These are phyloP conservation scores for Gyrodon tennesseensis DNA, from an alignment of 1,284 basidiomycete genomes.

Conservation along the genomic window DNA sequence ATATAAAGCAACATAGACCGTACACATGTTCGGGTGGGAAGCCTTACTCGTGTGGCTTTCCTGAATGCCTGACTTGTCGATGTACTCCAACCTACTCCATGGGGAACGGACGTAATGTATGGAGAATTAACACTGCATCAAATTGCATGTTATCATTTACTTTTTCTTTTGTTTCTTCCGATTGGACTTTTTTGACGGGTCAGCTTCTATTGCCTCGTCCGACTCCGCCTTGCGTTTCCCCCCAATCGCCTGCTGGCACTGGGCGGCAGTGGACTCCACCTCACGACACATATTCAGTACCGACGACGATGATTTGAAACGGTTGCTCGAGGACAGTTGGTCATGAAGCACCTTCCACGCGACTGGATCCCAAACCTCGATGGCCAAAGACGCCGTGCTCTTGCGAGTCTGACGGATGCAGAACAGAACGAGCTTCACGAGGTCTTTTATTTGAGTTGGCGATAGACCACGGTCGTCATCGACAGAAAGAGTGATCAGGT, in stretches of 20 bases:
- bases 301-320: slow-evolving; percentile 51
- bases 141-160: slow-evolving; percentile 34
- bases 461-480: slow-evolving; percentile 55
- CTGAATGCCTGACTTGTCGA: slow-evolving; percentile 1
- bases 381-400: slow-evolving; percentile 45
- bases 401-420: slow-evolving; percentile 62
- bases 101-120: neutral
- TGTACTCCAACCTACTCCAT: neutral
- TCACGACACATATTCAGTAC: slow-evolving; percentile 56
- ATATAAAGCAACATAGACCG: neutral
- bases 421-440: slow-evolving; percentile 71
- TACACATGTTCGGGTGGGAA: neutral
- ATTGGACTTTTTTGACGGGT: slow-evolving; percentile 49
- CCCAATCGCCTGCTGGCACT: slow-evolving; percentile 19
- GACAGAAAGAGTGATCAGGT: slow-evolving; percentile 56
- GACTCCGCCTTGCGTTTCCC: slow-evolving; percentile 50
- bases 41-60: too few relatives aligned
- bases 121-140: slow-evolving; percentile 4
- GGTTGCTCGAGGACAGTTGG: slow-evolving; percentile 46
- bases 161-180: slow-evolving; percentile 57
- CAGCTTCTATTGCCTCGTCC: slow-evolving; percentile 41
- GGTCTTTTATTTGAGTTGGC: slow-evolving; percentile 73
- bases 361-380: slow-evolving; percentile 50
- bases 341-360: slow-evolving; percentile 47
- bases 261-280: slow-evolving; percentile 40